A percentile compares a stretch with the other conserved stretches of the same genome.
Conservation (phyloP, 306 rosid genomes). For the Sphenostylis stenocarpa region DNA sequence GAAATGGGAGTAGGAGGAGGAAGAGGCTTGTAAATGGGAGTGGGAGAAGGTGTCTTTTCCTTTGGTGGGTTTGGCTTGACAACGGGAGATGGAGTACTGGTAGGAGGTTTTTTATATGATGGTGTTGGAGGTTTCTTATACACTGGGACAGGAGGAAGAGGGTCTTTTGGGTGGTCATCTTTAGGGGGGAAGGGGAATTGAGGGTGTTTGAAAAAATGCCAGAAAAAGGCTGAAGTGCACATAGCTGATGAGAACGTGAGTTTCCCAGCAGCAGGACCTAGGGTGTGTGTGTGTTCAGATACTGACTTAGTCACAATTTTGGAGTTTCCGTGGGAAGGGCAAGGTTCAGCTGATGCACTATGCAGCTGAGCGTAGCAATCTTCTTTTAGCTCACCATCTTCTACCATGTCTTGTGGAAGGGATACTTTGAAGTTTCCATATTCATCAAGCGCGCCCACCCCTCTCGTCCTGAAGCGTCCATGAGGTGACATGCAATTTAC, state of each 20-base stretch:
- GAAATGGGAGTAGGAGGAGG: slow-evolving; percentile 26
- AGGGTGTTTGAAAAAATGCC: slow-evolving; percentile 44
- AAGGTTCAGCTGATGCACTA: slow-evolving; percentile 58
- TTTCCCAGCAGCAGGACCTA: slow-evolving; percentile 41
- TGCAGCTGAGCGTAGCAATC: slow-evolving; percentile 79
- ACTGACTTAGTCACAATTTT: slow-evolving; percentile 48
- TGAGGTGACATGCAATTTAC: slow-evolving; percentile 60
- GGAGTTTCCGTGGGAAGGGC: slow-evolving; percentile 55
- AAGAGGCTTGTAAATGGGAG: background rate
- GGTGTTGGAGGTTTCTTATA: slow-evolving; percentile 2
- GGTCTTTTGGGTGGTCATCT: background rate
- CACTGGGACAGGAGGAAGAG: background rate
- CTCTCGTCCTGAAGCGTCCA: slow-evolving; percentile 57
- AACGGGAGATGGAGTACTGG: slow-evolving; percentile 12
- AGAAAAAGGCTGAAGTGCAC: slow-evolving; percentile 59
- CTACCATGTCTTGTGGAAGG: slow-evolving; percentile 49
- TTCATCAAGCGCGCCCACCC: slow-evolving; percentile 48
- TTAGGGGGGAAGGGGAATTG: slow-evolving; percentile 43
- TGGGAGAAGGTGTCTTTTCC: slow-evolving; percentile 19
- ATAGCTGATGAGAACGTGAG: slow-evolving; percentile 60
- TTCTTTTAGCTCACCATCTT: slow-evolving; percentile 54
- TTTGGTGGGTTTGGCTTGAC: slow-evolving; percentile 32
- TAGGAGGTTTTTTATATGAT: background rate
- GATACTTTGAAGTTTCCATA: slow-evolving; percentile 65
- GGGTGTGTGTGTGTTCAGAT: slow-evolving; percentile 44